phyloP scores from a whole-genome alignment of 192 early-diverging fungal species.

The Tieghemiomyces parasiticus region DNA sequence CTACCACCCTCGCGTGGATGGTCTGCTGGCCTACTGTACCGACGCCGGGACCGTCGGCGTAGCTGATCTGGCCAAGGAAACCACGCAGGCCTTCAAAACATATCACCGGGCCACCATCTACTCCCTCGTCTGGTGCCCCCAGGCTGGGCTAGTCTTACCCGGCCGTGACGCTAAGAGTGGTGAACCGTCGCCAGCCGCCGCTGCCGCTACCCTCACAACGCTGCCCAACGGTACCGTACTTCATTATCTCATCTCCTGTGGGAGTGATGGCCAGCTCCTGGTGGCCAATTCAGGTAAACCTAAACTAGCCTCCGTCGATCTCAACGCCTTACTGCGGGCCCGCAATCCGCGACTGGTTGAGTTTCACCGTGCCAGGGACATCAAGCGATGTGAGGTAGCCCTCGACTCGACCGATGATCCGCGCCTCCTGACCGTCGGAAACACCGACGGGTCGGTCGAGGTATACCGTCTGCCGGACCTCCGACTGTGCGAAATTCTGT shows the following conservation, averaged over 20 bases:
- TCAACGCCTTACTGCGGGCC: background rate
- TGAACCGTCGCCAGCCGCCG: background rate
- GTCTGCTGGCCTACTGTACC: background rate
- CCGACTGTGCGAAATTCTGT: background rate
- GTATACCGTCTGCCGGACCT: slow-evolving; percentile 1
- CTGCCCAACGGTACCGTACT: no score
- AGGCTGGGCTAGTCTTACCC: background rate
- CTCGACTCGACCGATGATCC: background rate
- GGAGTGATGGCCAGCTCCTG: background rate
- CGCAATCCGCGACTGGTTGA: background rate
- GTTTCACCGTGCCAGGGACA: background rate
- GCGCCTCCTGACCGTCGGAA: background rate
- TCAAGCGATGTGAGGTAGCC: background rate
- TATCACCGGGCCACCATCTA: background rate
- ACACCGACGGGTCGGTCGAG: slow-evolving; percentile 9
- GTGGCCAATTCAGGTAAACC: background rate
- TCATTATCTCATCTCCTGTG: background rate
- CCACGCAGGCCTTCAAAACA: background rate
- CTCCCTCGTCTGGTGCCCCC: slow-evolving; percentile 1
- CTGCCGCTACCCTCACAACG: background rate
- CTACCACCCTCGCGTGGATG: background rate
- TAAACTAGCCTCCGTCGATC: background rate
- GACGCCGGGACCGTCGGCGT: background rate
- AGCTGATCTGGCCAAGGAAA: background rate
- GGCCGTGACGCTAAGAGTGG: background rate